These are phyloP conservation scores for Sporisorium exsertum DNA, from an alignment of 1,284 basidiomycete genomes.

Conservation along the genomic window DNA sequence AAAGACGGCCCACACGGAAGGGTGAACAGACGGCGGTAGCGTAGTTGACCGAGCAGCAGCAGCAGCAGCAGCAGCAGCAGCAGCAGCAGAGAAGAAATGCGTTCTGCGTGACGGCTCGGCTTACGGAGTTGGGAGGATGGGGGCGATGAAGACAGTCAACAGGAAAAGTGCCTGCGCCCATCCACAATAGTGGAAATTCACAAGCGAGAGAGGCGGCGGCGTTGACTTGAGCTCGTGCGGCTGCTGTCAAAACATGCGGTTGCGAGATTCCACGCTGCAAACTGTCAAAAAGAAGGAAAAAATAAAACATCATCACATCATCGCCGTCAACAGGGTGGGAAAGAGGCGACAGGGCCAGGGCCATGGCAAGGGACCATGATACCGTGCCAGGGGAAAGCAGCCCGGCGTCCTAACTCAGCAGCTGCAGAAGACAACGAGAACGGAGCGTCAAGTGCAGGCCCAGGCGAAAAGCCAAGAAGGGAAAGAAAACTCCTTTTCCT, in stretches of 20 bases:
- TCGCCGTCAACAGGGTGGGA: background rate
- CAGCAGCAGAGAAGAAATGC: background rate
- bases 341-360: background rate
- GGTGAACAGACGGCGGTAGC: background rate
- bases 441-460: background rate
- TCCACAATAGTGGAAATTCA: background rate
- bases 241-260: slow-evolving; percentile 26
- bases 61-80: background rate
- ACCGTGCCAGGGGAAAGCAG: background rate
- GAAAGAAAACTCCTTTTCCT: background rate
- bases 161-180: background rate
- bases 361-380: too few relatives aligned
- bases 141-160: too few relatives aligned
- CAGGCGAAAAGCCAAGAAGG: background rate
- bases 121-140: too few relatives aligned
- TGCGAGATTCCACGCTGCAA: background rate
- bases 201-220: slow-evolving; percentile 23
- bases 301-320: background rate
- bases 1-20: background rate
- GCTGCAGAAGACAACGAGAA: background rate
- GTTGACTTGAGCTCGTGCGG: slow-evolving; percentile 6
- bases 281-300: slow-evolving; percentile 5
- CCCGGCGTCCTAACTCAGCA: slow-evolving; percentile 1
- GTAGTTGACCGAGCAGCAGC: background rate
- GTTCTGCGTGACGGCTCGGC: background rate